These are phyloP conservation scores for Gonium pectorale DNA, from an alignment of 139 green algal species.

Conservation along the genomic window DNA sequence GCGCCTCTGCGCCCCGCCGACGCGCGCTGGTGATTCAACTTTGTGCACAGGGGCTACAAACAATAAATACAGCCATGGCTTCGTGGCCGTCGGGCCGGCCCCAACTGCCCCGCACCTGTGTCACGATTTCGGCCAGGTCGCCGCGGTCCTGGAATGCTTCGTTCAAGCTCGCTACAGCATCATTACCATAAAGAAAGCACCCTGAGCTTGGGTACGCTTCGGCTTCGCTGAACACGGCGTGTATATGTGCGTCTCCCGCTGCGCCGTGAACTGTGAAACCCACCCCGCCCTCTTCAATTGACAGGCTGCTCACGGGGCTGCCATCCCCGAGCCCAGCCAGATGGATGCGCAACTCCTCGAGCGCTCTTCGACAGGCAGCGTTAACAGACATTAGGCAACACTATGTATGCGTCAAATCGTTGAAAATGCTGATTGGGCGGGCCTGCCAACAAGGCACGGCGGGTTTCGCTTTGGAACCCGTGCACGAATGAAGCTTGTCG, in stretches of 20 bases:
- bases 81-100: too few species aligned
- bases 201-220: background rate
- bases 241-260: background rate
- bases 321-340: background rate
- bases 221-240: background rate
- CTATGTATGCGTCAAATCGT: too few species aligned
- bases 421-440: too few species aligned
- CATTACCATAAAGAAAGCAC: background rate
- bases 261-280: background rate
- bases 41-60: too few species aligned
- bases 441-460: too few species aligned
- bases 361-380: background rate
- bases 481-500: too few species aligned
- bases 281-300: background rate
- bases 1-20: too few species aligned
- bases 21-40: too few species aligned
- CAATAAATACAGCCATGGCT: too few species aligned
- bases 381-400: background rate
- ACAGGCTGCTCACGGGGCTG: background rate
- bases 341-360: background rate
- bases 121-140: slow-evolving; percentile 37
- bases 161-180: background rate
- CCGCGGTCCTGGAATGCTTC: slow-evolving; percentile 48
- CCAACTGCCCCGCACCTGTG: too few species aligned
- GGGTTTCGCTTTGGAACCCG: too few species aligned